These are phyloP conservation scores for Daldinia decipiens DNA, from an alignment of 495 filamentous ascomycete genomes.

Conservation along the genomic window DNA sequence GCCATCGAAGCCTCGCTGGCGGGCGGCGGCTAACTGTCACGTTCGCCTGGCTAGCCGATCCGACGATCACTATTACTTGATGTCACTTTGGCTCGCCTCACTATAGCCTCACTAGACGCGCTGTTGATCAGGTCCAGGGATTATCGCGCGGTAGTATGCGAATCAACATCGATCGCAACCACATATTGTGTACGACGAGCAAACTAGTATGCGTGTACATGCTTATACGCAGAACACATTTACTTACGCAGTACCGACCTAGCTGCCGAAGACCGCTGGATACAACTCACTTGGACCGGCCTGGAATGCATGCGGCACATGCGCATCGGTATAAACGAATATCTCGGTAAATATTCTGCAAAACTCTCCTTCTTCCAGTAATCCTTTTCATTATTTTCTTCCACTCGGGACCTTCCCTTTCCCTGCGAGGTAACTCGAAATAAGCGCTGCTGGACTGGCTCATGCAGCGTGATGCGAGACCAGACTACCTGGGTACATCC, in stretches of 20 bases:
- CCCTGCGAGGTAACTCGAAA: conserved; percentile 15
- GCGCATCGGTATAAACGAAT: conserved; percentile 17
- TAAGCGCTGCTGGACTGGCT: conserved; percentile 18
- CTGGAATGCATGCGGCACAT: conserved; percentile 28
- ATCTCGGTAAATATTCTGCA: conserved; percentile 11
- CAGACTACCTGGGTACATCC: not conserved
- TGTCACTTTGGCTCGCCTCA: conserved; percentile 26
- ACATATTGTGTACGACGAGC: conserved; percentile 14
- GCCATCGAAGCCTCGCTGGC: conserved; percentile 1
- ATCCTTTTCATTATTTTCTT: conserved; percentile 4
- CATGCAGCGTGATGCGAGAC: conserved; percentile 28
- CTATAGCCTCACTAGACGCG: conserved; percentile 32
- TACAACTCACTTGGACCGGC: conserved; percentile 8
- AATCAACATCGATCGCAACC: conserved; percentile 27
- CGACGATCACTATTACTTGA: conserved; percentile 32
- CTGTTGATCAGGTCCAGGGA: conserved; percentile 14
- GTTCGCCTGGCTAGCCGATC: conserved; percentile 19
- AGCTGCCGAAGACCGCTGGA: conserved; percentile 14
- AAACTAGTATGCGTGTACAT: conserved; percentile 1
- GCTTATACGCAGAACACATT: not conserved
- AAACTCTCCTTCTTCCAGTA: conserved; percentile 9
- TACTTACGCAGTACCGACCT: not conserved
- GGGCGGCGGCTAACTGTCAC: conserved; percentile 15
- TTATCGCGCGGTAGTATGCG: conserved; percentile 26
- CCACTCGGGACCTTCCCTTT: not conserved